Evolutionary conservation across 768 basidiomycete species (phyloP), one percentile per base, ranked within the genome.

Genomic region (Hericium rajendrae): DNA sequence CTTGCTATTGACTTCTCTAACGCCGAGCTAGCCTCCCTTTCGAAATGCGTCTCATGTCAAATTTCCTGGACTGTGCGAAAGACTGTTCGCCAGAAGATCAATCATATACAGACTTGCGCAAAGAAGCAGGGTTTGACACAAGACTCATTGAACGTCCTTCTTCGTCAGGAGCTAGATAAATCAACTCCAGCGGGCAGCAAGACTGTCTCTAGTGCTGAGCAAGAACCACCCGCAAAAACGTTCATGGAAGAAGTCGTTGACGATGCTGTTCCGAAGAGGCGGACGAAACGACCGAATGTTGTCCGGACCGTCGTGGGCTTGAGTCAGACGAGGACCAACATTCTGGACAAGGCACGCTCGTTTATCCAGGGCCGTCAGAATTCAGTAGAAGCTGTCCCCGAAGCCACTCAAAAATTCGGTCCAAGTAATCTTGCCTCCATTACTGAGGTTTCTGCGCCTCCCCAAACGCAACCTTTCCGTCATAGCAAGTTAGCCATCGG

Each of bases 41-140:
- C 71, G 11, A 80, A 73, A 62, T 91, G 89, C 62, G 73, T 89
- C 48, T 75, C 78, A 39, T 91, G 89, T 62, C 79, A 81, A 22
- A 65, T 77, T 13, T 69, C 69, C 1, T 92, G 90, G 90, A 91
- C 86, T 3, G 71, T 80, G 12, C 76, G 78, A 55, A 93, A 93
- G 67, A 78, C 78, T 3, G 71, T 71, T 11, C 60, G 69, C 16
- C 81, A 85, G 64, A 93, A 93, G 68, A 68, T 79, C 66, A 62
- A 74, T 2, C 91, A 93, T 65, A 79, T 93, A 41, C 75, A 75
- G 51, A 71, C 74, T 6, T 93, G 91, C 67, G 81, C 85, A 12
- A 83, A 78, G 69, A 90, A 84, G 68, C 72, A 74, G 20, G 71
- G 67, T 4, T 69, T 85, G 43, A 71, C 74, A 6, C 70, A 79